Conservation (phyloP, 306 rosid species). For the Casuarina cunninghamiana region DNA sequence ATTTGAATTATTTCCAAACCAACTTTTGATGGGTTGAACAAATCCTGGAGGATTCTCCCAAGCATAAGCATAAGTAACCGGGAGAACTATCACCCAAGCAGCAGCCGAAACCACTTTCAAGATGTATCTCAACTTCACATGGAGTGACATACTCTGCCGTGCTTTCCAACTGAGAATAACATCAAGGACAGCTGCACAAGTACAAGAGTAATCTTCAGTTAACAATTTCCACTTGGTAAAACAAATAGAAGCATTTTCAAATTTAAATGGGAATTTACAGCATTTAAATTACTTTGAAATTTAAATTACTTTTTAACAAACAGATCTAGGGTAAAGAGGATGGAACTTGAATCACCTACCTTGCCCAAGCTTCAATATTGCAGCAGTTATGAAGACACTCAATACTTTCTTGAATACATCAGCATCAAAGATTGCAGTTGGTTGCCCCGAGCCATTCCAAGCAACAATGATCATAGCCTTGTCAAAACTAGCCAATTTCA, state of each 20-base stretch:
- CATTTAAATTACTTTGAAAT: no score
- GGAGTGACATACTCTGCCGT: constrained; percentile 71
- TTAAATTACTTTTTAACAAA: background rate
- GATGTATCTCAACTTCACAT: constrained; percentile 82
- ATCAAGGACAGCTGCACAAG: constrained; percentile 83
- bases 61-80: constrained; percentile 85
- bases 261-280: background rate
- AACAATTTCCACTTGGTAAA: constrained; percentile 20
- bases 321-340: background rate
- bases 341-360: constrained; percentile 39
- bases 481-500: constrained; percentile 27
- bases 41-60: constrained; percentile 95
- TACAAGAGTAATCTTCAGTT: constrained; percentile 9
- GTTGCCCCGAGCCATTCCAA: constrained; percentile 90
- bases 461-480: constrained; percentile 97
- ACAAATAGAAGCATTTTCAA: background rate
- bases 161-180: constrained; percentile 96
- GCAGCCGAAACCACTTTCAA: constrained; percentile 97
- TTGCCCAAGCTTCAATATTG: constrained; percentile 89
- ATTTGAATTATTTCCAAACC: constrained; percentile 72
- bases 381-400: constrained; percentile 90
- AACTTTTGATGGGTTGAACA: constrained; percentile 90
- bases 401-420: constrained; percentile 88
- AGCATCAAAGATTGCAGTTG: constrained; percentile 53
- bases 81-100: constrained; percentile 86